A percentile compares a stretch with the other conserved stretches of the same genome.
Evolutionary conservation across 2,329 filamentous ascomycete genomes (phyloP).

Genomic region (Xylariomycetidae sp.): DNA sequence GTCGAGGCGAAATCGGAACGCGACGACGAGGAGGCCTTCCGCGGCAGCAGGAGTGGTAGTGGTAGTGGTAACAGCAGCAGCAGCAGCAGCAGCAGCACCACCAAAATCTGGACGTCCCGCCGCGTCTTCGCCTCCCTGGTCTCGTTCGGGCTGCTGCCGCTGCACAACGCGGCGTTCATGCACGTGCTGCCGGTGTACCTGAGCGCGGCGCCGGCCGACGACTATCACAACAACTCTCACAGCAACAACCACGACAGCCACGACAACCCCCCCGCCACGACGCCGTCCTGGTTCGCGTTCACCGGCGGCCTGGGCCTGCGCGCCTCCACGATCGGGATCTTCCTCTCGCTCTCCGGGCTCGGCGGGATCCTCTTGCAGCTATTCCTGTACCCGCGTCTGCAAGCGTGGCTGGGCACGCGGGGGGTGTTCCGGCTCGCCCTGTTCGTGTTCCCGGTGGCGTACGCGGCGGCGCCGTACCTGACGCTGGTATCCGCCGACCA

Average conservation of each 20-base stretch:
- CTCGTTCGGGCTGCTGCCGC: conserved; percentile 44
- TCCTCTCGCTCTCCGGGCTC: conserved; percentile 53
- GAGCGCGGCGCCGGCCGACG: conserved; percentile 45
- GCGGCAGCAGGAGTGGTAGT: no score
- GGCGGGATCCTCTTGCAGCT: conserved; percentile 57
- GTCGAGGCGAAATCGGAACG: conserved; percentile 5
- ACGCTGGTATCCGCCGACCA: conserved; percentile 41
- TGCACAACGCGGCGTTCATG: conserved; percentile 60
- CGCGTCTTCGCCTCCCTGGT: conserved; percentile 28
- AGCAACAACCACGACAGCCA: conserved; percentile 20
- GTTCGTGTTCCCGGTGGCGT: conserved; percentile 53
- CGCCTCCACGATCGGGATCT: conserved; percentile 26
- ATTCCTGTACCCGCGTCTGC: conserved; percentile 53
- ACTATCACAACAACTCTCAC: no score
- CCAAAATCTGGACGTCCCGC: conserved; percentile 23
- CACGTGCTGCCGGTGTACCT: conserved; percentile 58
- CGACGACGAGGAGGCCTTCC: conserved; percentile 13
- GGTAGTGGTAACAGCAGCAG: no score
- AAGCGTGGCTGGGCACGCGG: conserved; percentile 52
- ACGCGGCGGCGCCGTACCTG: conserved; percentile 53
- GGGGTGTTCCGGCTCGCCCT: conserved; percentile 51
- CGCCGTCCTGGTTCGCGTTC: conserved; percentile 42
- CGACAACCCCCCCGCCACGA: no score
- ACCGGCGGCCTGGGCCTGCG: conserved; percentile 52
- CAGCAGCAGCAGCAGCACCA: background rate